phyloP scores from a whole-genome alignment of 371 early-diverging fungal genomes.

The Dichotomocladium elegans region DNA sequence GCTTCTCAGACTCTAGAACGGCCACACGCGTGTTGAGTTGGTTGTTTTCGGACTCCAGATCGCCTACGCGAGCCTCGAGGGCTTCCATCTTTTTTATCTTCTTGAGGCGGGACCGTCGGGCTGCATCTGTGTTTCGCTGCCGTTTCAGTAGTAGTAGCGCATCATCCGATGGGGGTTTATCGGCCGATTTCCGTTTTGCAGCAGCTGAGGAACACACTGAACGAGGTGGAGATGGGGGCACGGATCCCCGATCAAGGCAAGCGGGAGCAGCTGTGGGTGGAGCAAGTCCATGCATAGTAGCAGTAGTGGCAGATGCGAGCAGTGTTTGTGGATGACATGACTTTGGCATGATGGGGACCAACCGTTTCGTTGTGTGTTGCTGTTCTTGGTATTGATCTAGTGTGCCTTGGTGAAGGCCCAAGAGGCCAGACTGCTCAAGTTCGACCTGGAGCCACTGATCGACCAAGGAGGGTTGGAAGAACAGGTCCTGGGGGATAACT shows the following conservation, averaged over 20 bases:
- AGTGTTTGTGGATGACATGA: too few relatives aligned
- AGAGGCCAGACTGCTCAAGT: slow-evolving; percentile 10
- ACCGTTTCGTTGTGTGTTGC: slow-evolving; percentile 1
- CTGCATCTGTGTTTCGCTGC: slow-evolving; percentile 92
- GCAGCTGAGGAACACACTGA: too few relatives aligned
- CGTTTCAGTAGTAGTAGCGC: slow-evolving; percentile 76
- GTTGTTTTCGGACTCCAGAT: slow-evolving; percentile 77
- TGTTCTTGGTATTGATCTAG: not conserved
- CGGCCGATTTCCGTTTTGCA: too few relatives aligned
- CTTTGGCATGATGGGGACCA: slow-evolving; percentile 15
- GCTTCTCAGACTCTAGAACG: slow-evolving; percentile 71
- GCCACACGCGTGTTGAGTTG: slow-evolving; percentile 61
- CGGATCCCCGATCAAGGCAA: too few relatives aligned
- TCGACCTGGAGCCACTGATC: slow-evolving; percentile 13
- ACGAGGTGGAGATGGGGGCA: too few relatives aligned
- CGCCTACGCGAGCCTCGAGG: slow-evolving; percentile 74
- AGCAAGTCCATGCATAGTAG: too few relatives aligned
- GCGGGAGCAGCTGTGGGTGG: too few relatives aligned
- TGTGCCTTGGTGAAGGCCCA: slow-evolving; percentile 6
- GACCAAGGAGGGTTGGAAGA: too few relatives aligned
- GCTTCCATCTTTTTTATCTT: slow-evolving; percentile 82
- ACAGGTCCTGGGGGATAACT: too few relatives aligned
- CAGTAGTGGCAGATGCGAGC: too few relatives aligned
- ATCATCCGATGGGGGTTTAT: too few relatives aligned
- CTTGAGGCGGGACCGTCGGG: slow-evolving; percentile 89